Conservation (phyloP, 371 early-diverging fungal species). For the Saksenaea oblongispora region DNA sequence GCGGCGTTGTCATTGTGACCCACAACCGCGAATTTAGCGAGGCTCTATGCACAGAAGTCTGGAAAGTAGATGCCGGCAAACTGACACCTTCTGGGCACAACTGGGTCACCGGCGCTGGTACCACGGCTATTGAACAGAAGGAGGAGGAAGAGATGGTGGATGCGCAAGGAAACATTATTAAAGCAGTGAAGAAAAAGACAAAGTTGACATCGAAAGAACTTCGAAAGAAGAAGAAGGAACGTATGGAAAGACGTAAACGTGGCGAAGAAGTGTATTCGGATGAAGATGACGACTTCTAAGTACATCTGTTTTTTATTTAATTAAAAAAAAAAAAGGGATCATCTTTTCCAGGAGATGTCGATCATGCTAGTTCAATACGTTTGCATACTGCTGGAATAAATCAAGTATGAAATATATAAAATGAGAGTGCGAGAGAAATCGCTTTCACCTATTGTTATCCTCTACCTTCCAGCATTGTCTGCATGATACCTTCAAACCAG, state of each 20-base stretch:
- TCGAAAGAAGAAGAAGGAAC: slow-evolving; percentile 51
- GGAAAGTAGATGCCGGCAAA: slow-evolving; percentile 69
- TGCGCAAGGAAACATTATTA: slow-evolving; percentile 45
- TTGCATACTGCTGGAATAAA: too few species aligned
- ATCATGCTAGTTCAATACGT: neutral
- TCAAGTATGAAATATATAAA: too few species aligned
- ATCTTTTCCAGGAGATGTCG: neutral
- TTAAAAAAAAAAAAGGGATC: neutral
- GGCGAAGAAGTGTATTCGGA: slow-evolving; percentile 38
- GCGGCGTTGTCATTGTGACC: slow-evolving; percentile 74
- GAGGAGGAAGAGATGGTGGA: slow-evolving; percentile 40
- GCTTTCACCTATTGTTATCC: too few species aligned
- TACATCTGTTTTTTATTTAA: neutral
- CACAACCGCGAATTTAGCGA: slow-evolving; percentile 74
- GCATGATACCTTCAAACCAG: too few species aligned
- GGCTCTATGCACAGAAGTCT: slow-evolving; percentile 66
- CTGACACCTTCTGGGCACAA: slow-evolving; percentile 51
- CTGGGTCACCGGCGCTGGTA: slow-evolving; percentile 46
- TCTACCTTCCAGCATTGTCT: too few species aligned
- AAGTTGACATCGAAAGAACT: slow-evolving; percentile 47
- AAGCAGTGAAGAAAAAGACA: slow-evolving; percentile 41
- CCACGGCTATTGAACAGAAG: slow-evolving; percentile 33
- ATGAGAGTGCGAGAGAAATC: too few species aligned
- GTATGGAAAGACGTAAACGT: slow-evolving; percentile 50
- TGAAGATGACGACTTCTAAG: neutral